Percentiles rank a stretch among this genome's conserved stretches.
Evolutionary conservation across 1,284 basidiomycete species (phyloP).

Genomic region (Cutaneotrichosporon cyanovorans): DNA sequence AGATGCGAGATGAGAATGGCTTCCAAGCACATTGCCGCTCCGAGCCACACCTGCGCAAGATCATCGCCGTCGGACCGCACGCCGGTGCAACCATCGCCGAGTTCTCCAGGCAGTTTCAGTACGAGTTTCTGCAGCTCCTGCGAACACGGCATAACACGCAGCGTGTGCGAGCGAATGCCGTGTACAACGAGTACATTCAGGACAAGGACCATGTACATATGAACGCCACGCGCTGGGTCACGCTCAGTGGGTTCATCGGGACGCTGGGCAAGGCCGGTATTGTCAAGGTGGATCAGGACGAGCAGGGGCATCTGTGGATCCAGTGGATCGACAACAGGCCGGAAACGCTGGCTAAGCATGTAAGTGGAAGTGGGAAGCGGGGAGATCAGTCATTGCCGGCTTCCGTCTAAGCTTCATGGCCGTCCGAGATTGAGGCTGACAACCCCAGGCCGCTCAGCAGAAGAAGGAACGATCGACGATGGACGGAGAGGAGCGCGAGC

Average conservation of each 20-base stretch:
- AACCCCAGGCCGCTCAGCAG: slow-evolving; percentile 64
- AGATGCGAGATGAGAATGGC: slow-evolving; percentile 84
- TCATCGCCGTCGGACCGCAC: slow-evolving; percentile 88
- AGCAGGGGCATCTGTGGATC: slow-evolving; percentile 87
- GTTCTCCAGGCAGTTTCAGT: slow-evolving; percentile 83
- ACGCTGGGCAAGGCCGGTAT: slow-evolving; percentile 82
- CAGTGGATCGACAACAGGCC: slow-evolving; percentile 96
- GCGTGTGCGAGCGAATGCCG: slow-evolving; percentile 85
- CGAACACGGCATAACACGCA: slow-evolving; percentile 75
- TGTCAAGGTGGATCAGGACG: slow-evolving; percentile 90
- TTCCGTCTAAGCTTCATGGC: too few species aligned
- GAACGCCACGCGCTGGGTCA: slow-evolving; percentile 98
- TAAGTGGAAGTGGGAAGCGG: slow-evolving; percentile 45
- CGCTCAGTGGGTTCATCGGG: slow-evolving; percentile 87
- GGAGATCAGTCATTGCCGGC: too few species aligned
- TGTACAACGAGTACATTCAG: slow-evolving; percentile 97
- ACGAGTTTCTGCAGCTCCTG: slow-evolving; percentile 81
- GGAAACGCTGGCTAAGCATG: slow-evolving; percentile 82
- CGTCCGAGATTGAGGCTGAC: neutral
- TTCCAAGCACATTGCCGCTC: slow-evolving; percentile 52
- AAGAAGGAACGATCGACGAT: slow-evolving; percentile 88
- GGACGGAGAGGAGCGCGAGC: slow-evolving; percentile 90
- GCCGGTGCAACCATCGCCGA: slow-evolving; percentile 85
- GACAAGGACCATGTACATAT: slow-evolving; percentile 95
- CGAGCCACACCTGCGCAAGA: slow-evolving; percentile 74